Conservation (phyloP, 164 flowering plant species). For the Cinnamomum chago region DNA sequence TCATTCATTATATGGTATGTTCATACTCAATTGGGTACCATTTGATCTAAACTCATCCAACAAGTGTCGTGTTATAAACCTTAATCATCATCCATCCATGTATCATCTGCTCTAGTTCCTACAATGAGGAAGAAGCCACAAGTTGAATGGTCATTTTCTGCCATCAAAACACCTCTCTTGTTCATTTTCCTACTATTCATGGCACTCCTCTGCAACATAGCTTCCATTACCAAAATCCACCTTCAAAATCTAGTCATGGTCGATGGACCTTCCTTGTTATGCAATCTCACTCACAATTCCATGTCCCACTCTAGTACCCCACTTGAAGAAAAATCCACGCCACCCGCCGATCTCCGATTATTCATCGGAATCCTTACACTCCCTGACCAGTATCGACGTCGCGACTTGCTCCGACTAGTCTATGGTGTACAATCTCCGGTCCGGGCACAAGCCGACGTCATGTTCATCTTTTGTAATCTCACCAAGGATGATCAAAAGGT, state of each 20-base stretch:
- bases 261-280: conserved; percentile 31
- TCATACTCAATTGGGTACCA: no score
- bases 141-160: neutral
- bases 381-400: conserved; percentile 66
- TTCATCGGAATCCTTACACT: conserved; percentile 69
- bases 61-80: no score
- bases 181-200: conserved; percentile 49
- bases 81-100: neutral
- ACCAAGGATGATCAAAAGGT: conserved; percentile 72
- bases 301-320: neutral
- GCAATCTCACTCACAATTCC: conserved; percentile 27
- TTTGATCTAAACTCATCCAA: no score
- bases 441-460: conserved; percentile 54
- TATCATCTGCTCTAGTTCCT: neutral
- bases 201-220: conserved; percentile 50
- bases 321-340: neutral
- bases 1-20: no score
- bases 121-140: neutral
- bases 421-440: conserved; percentile 53
- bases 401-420: conserved; percentile 68
- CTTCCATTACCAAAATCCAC: conserved; percentile 68
- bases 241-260: conserved; percentile 40
- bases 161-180: conserved; percentile 20
- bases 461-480: conserved; percentile 81
- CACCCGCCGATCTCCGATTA: conserved; percentile 41